Base-by-base conservation (phyloP, 371 early-diverging fungal genomes). In the Lichtheimia ornata region DNA sequence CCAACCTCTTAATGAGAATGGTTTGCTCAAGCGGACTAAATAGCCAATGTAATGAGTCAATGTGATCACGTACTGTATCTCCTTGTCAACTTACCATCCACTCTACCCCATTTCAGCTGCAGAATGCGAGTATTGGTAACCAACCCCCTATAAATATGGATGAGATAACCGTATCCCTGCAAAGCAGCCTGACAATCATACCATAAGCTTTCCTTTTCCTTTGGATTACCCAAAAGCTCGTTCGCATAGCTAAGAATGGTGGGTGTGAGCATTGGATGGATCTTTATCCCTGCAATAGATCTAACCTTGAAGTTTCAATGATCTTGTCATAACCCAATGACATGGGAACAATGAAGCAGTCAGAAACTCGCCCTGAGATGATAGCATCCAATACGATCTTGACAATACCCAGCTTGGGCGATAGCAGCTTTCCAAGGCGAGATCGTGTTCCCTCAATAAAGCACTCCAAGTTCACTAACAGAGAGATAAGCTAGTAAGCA, bases 391-490 rank as follows among this genome's bases (percentile, higher is more conserved):
- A 67, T 20, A 95, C 73, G 52, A 93, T 87, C 67, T 93, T 92
- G 59, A 94, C 75, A 35, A 94, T 82, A 41, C 95, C 94, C 45
- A 94, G 83, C 67, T 91, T 92, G 0, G 94, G 93, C 43, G 88
- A 85, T 60, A 93, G 73, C 25, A 92, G 66, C 66, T 93, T 93
- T 35, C 91, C 91, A 25, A 84, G 76, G 53, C 95, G 83, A 57
- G 88, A 87, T 13, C 95, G 88, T 0, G 93, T 92, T 24, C 95
- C 95, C 66, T 95, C 95, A 9, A 93, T 85, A 69, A 95, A 95
- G 43, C 88, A 89, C 70, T 94, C 94, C 47, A 95, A 74, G 59
- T 93, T 93, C 77, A 91, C 76, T 76, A 56, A 12, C 2, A 2
- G 2, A 22, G 22, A 22, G 22, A 24, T 6, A 15, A 25, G 15